Conservation (phyloP, 768 basidiomycete species). For the Russula abietina region DNA sequence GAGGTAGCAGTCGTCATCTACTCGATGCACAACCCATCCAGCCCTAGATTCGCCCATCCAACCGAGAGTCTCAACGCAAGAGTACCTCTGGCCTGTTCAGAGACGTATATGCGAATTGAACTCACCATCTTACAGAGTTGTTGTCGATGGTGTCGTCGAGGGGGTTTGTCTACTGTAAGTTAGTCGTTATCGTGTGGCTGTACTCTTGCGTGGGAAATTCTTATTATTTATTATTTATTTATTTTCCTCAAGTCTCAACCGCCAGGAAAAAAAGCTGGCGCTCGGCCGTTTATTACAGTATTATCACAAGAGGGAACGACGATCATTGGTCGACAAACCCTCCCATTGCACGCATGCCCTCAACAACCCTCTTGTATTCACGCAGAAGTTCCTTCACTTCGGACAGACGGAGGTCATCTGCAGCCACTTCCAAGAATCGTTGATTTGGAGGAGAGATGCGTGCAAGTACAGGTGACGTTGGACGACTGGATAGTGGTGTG, state of each 20-base stretch:
- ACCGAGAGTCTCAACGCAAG: constrained; percentile 12
- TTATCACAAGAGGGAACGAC: neutral
- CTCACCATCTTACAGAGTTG: constrained; percentile 44
- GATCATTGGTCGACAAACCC: constrained; percentile 32
- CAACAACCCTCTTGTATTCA: constrained; percentile 78
- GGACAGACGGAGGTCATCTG: constrained; percentile 71
- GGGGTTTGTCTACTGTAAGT: constrained; percentile 23
- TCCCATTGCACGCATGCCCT: constrained; percentile 52
- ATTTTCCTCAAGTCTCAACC: neutral
- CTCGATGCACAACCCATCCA: constrained; percentile 32
- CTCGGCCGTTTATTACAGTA: neutral
- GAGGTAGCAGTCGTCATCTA: constrained; percentile 34
- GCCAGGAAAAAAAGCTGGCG: constrained; percentile 10
- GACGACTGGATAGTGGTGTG: constrained; percentile 37
- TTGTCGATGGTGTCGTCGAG: constrained; percentile 31
- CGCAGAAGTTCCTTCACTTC: constrained; percentile 75
- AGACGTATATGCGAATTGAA: constrained; percentile 26
- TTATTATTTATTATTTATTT: neutral
- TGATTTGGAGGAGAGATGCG: constrained; percentile 56
- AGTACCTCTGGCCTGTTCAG: constrained; percentile 13
- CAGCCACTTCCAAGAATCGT: constrained; percentile 64
- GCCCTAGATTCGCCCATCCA: constrained; percentile 27
- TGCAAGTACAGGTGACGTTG: constrained; percentile 36
- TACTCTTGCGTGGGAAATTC: constrained; percentile 11
- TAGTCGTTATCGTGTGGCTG: constrained; percentile 17